Percentiles rank a stretch among this genome's conserved stretches.
Conservation (phyloP, 169 alveolate species). For the Besnoitia besnoiti region DNA sequence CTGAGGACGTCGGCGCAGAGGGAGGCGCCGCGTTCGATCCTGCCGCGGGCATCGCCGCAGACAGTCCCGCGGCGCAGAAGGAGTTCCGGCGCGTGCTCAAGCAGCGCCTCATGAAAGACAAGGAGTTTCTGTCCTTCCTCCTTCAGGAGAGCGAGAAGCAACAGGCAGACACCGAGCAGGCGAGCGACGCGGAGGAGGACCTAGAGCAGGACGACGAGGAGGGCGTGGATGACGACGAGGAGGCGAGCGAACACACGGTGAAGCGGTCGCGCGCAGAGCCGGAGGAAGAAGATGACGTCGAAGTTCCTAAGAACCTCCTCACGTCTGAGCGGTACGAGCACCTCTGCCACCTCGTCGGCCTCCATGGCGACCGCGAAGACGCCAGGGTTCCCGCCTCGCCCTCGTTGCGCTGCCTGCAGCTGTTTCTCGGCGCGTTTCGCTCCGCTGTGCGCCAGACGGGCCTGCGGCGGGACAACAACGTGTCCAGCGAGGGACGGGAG, state of each 20-base stretch:
- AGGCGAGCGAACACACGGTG: neutral
- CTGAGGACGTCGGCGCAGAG: neutral
- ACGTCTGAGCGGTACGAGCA: constrained; percentile 16
- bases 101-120: constrained; percentile 26
- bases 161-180: neutral
- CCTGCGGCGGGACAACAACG: neutral
- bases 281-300: neutral
- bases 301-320: neutral
- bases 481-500: neutral
- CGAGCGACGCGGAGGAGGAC: neutral
- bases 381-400: neutral
- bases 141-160: neutral
- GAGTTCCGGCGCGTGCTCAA: neutral
- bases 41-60: neutral
- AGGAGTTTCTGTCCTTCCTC: constrained; percentile 8
- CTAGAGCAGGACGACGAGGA: neutral
- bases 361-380: neutral
- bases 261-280: neutral
- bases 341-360: neutral
- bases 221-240: neutral
- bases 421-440: neutral
- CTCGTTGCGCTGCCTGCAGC: constrained; percentile 15
- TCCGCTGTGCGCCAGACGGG: constrained; percentile 9
- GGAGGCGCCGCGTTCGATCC: neutral
- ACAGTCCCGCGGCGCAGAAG: constrained; percentile 12